Base-by-base conservation (phyloP, 257 asterid genomes). In the Primulina tabacum region DNA sequence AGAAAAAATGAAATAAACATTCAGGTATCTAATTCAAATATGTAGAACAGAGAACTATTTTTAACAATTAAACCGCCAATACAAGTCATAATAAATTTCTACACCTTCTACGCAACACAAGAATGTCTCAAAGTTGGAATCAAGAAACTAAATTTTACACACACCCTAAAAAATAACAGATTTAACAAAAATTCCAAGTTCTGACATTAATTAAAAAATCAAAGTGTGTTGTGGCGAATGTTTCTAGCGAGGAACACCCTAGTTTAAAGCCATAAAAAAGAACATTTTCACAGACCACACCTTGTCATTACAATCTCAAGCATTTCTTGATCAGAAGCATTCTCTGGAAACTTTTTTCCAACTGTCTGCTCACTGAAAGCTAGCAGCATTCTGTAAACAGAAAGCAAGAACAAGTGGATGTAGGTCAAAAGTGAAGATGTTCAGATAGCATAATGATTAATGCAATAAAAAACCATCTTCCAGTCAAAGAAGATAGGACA, bases 251-350 rank as follows among this genome's bases (percentile, higher is more conserved):
- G 7, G 32, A 50, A 60, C 70, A 20, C 26, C 26, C 34, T 67
- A 57, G 18, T 69, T 68, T 53, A 26, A 11, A 47, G 59, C 60
- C 59, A 68, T 55, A n/a, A 47, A 32, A 56, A 18, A 67, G 33
- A 72, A 35, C 57, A 26, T 64, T 18, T 60, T 53, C 60, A 75
- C 28, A 64, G 40, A 64, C 18, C 37, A 38, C n/a, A 91, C 97
- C 97, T 88, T 68, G 62, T 71, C 99, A 94, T 94, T 55, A 94
- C 99, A 66, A 94, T 82, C 78, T 86, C 99, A 63, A 94, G 97
- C 97, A 94, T 89, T 83, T 85, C 86, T 83, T 89, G 96, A 73
- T 91, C 99, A 60, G 99, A 78, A 35, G 96, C 89, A 79, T 84
- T 81, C 77, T 56, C 81, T 29, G 96, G 92, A 76, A 90, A 71